phyloP scores from a whole-genome alignment of 805 yeast species.

The Saccharomyces jurei region DNA sequence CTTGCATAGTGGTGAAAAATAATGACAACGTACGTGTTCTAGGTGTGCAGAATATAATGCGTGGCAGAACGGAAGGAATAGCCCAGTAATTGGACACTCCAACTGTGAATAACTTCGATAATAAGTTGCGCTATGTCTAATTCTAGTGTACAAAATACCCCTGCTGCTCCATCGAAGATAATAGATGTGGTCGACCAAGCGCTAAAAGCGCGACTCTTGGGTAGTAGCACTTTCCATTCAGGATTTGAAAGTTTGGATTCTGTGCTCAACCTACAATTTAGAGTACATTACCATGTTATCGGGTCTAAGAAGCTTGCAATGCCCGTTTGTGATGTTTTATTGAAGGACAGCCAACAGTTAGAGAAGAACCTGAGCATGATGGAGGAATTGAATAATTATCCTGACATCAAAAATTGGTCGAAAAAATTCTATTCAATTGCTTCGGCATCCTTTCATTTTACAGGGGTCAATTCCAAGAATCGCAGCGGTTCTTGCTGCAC shows the following conservation, averaged over 20 bases:
- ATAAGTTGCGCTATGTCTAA: not conserved
- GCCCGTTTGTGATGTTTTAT: slow-evolving; percentile 13
- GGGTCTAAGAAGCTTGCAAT: slow-evolving; percentile 8
- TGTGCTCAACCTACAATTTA: slow-evolving; percentile 22
- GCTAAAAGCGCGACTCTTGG: slow-evolving; percentile 20
- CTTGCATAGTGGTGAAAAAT: not conserved
- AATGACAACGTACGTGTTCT: not conserved
- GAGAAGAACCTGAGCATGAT: slow-evolving; percentile 2
- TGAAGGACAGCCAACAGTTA: slow-evolving; percentile 13
- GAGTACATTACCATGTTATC: slow-evolving; percentile 22
- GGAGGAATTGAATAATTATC: not conserved
- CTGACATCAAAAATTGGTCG: slow-evolving; percentile 4
- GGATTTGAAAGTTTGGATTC: slow-evolving; percentile 15
- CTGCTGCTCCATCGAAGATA: not conserved
- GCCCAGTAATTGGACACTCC: not conserved
- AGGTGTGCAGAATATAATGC: not conserved
- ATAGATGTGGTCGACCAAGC: slow-evolving; percentile 5
- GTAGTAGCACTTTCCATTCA: slow-evolving; percentile 19
- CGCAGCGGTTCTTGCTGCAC: not conserved
- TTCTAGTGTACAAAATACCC: not conserved
- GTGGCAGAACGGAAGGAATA: not conserved
- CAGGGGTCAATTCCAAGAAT: slow-evolving; percentile 4
- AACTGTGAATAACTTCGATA: not conserved
- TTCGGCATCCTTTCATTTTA: slow-evolving; percentile 14
- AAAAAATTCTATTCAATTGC: slow-evolving; percentile 15